phyloP scores from a whole-genome alignment of 495 filamentous ascomycete genomes.

The Recurvomyces mirabilis region DNA sequence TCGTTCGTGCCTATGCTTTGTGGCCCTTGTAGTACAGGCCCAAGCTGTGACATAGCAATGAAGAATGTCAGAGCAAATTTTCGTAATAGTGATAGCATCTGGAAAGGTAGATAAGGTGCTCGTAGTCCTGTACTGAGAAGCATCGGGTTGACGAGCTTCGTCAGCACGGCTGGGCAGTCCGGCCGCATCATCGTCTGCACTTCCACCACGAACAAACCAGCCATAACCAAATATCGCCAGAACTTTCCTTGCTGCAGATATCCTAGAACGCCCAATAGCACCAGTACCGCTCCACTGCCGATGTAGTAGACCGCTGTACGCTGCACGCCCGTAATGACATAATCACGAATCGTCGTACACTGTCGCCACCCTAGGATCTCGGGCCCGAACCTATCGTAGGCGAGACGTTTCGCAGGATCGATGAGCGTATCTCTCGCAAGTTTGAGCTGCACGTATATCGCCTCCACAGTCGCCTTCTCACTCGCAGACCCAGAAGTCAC shows the following conservation, averaged over 20 bases:
- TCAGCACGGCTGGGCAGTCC: conserved; percentile 42
- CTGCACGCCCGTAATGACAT: conserved; percentile 51
- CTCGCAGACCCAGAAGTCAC: conserved; percentile 33
- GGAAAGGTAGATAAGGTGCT: conserved; percentile 73
- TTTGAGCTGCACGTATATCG: conserved; percentile 71
- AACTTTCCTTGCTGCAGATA: conserved; percentile 77
- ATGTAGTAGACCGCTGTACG: conserved; percentile 54
- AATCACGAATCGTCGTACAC: conserved; percentile 63
- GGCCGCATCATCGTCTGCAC: conserved; percentile 60
- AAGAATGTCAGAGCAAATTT: conserved; percentile 69
- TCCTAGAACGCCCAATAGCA: conserved; percentile 60
- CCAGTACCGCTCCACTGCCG: conserved; percentile 47
- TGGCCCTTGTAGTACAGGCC: conserved; percentile 43
- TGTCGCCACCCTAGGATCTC: conserved; percentile 52
- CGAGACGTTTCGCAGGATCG: conserved; percentile 71
- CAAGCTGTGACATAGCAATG: conserved; percentile 81
- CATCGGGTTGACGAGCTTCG: conserved; percentile 52
- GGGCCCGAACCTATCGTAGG: conserved; percentile 86
- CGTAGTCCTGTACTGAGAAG: conserved; percentile 40
- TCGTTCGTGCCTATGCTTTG: conserved; percentile 19
- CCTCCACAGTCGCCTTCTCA: conserved; percentile 34
- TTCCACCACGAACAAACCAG: conserved; percentile 60
- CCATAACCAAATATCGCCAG: conserved; percentile 80
- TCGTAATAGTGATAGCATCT: conserved; percentile 65
- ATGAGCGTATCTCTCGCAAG: conserved; percentile 71